Evolutionary conservation across 331 rosid species (phyloP), one percentile per base, ranked within the genome.

Genomic region (Cucumis variabilis): DNA sequence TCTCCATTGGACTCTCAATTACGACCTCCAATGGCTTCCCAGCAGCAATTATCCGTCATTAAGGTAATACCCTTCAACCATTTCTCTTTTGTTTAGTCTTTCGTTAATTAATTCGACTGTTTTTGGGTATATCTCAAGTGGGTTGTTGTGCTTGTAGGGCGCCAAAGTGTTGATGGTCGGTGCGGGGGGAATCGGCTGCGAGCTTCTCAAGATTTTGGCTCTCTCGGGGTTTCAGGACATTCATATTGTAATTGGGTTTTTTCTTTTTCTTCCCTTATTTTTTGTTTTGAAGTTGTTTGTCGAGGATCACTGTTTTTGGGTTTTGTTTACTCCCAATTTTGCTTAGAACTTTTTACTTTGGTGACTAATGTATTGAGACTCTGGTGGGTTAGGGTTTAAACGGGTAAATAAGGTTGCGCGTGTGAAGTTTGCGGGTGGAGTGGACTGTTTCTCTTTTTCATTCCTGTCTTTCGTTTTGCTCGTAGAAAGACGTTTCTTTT

Each of bases 151-250:
- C 73, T 91, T 90, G 30, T 87, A 97, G 99, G 96, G 93, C 85
- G 93, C 99, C 55, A 97, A 92, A 88, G 99, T 96, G 87, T 98
- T 97, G 28, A 96, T 97, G 99, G 99, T 97, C 73, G 99, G 99
- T 24, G 99, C 99, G 11, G 99, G 99, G 77, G 99, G 99, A 88
- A 97, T 97, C 89, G 99, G 99, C 55, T 97, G 99, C 90, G 99
- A 97, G 93, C 95, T 97, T 15, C 96, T 97, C 88, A 97, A 97
- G 89, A 97, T 98, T 77, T 96, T 97, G 48, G 98, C 98, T 37
- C 99, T 97, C 91, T 94, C 99, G 10, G 99, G 98, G 48, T 97
- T 97, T 92, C 91, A 90, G 81, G 99, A 96, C 86, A 96, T 97
- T 88, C 99, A 96, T 92, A 97, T 97, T 84, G 99, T 97, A 75